Conservation (phyloP, 176 grass and related monocot species). For the Rhynchospora tenuis region DNA sequence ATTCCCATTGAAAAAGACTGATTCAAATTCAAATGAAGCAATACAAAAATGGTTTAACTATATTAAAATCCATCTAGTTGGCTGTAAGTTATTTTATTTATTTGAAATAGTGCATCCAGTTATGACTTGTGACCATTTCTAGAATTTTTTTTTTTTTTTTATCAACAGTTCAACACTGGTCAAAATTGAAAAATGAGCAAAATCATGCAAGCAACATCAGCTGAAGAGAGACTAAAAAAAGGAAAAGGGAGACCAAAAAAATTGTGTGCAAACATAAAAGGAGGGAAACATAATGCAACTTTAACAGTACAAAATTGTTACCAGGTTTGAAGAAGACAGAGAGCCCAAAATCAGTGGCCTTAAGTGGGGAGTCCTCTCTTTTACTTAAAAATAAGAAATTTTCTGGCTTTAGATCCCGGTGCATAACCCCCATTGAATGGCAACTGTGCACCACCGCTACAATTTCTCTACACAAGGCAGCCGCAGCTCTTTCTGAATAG, state of each 20-base stretch:
- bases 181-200: not conserved
- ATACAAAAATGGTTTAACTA: no score
- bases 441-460: constrained; percentile 87
- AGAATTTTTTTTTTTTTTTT: not conserved
- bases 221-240: not conserved
- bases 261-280: not conserved
- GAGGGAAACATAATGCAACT: not conserved
- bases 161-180: not conserved
- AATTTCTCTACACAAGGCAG: constrained; percentile 79
- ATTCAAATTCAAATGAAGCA: no score
- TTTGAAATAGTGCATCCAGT: not conserved
- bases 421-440: constrained; percentile 99
- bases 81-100: no score
- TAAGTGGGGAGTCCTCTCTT: constrained; percentile 87
- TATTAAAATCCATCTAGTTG: no score
- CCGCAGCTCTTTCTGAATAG: constrained; percentile 94
- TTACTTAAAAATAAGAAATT: constrained; percentile 84
- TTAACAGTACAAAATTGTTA: constrained; percentile 13
- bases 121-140: not conserved
- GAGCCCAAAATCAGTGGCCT: constrained; percentile 93
- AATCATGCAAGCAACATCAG: not conserved
- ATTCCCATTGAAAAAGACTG: no score
- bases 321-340: constrained; percentile 93
- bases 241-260: not conserved
- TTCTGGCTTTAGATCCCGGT: constrained; percentile 96